These are phyloP conservation scores for Colletotrichum karsti DNA, from an alignment of 2,329 filamentous ascomycete genomes.

Conservation along the genomic window DNA sequence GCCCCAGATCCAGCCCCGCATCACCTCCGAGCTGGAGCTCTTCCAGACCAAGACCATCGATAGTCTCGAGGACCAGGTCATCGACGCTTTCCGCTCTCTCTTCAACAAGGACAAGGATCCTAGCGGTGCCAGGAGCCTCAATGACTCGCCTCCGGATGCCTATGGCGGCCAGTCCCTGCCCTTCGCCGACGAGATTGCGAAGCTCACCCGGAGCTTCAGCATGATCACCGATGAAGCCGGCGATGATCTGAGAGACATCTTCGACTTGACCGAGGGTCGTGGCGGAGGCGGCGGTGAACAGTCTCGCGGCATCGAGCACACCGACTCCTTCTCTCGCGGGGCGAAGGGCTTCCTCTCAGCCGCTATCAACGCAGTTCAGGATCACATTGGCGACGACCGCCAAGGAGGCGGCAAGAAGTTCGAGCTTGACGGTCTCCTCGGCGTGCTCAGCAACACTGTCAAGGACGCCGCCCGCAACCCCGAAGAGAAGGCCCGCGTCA, in stretches of 20 bases:
- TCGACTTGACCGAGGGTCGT: constrained; percentile 48
- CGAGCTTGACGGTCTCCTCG: constrained; percentile 52
- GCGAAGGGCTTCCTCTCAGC: constrained; percentile 49
- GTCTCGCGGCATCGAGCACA: constrained; percentile 33
- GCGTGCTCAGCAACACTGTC: constrained; percentile 50
- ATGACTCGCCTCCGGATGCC: constrained; percentile 45
- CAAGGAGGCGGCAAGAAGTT: constrained; percentile 41
- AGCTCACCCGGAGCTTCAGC: constrained; percentile 48
- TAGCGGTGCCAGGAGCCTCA: constrained; percentile 35
- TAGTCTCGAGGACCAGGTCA: constrained; percentile 51
- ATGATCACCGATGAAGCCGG: constrained; percentile 49
- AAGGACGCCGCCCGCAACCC: constrained; percentile 54
- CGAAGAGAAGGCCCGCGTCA: constrained; percentile 53
- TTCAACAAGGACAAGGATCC: constrained; percentile 45
- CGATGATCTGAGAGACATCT: constrained; percentile 53
- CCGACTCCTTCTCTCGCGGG: constrained; percentile 36
- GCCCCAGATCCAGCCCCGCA: constrained; percentile 55
- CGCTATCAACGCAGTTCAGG: constrained; percentile 50
- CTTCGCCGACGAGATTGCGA: constrained; percentile 55
- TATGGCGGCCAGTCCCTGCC: constrained; percentile 51
- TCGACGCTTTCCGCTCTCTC: constrained; percentile 53
- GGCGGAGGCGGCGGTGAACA: constrained; percentile 31
- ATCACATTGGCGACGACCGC: constrained; percentile 44
- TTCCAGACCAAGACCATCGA: constrained; percentile 56
- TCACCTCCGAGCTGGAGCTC: constrained; percentile 50